Conservation (phyloP, 768 basidiomycete genomes). For the Boletus sensibilis region DNA sequence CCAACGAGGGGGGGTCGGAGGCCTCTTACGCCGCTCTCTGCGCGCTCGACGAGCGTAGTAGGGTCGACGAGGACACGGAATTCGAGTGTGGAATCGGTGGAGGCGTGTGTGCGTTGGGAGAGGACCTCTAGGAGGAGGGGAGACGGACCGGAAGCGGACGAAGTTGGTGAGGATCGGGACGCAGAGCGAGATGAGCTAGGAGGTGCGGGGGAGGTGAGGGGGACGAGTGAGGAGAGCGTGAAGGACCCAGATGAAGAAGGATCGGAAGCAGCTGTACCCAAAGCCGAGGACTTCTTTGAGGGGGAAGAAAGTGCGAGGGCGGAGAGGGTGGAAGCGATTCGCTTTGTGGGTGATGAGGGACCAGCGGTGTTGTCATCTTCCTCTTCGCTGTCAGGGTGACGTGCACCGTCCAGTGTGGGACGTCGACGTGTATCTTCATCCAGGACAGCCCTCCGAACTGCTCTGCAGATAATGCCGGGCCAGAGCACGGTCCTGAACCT, state of each 20-base stretch:
- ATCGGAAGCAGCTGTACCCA: background rate
- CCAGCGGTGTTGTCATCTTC: background rate
- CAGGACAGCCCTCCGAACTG: slow-evolving; percentile 63
- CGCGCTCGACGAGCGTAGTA: slow-evolving; percentile 58
- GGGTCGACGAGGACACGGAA: slow-evolving; percentile 81
- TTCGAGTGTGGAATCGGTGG: slow-evolving; percentile 69
- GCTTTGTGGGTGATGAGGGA: slow-evolving; percentile 18
- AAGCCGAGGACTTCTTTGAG: slow-evolving; percentile 8
- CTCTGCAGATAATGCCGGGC: slow-evolving; percentile 68
- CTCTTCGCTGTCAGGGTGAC: background rate
- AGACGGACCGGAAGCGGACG: slow-evolving; percentile 34
- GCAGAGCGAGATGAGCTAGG: slow-evolving; percentile 1
- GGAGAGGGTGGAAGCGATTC: slow-evolving; percentile 11
- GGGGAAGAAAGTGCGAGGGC: slow-evolving; percentile 19
- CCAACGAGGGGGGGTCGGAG: slow-evolving; percentile 45
- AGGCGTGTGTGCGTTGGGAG: slow-evolving; percentile 61
- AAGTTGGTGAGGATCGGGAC: slow-evolving; percentile 1
- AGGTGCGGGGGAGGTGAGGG: slow-evolving; percentile 6
- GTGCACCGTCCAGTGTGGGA: background rate
- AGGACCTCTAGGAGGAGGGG: slow-evolving; percentile 65
- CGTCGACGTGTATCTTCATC: slow-evolving; percentile 39
- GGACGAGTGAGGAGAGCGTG: slow-evolving; percentile 17
- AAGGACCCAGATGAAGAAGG: slow-evolving; percentile 2
- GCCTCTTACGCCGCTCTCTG: slow-evolving; percentile 66
- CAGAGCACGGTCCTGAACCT: slow-evolving; percentile 83